Conservation (phyloP, 2,329 filamentous ascomycete species). For the Raffaelea arxii region DNA sequence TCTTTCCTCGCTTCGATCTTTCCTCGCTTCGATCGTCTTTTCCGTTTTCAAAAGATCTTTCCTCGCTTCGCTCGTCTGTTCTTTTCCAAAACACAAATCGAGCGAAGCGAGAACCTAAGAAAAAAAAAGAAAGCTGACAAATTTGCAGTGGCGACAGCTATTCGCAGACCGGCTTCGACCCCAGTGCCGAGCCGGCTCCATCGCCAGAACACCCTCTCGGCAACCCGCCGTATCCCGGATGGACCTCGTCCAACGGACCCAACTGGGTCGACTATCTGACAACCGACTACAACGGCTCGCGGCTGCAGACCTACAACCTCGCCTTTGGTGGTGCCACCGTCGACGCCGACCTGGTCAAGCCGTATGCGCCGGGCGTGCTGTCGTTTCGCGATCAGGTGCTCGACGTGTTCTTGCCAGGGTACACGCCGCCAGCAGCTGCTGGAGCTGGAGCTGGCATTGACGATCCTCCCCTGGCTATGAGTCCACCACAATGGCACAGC, state of each 20-base stretch:
- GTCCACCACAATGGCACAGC: conserved; percentile 32
- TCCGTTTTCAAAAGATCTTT: no score
- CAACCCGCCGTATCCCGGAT: conserved; percentile 45
- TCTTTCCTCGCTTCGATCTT: no score
- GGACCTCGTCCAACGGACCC: conserved; percentile 33
- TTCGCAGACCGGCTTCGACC: conserved; percentile 37
- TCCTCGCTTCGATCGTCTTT: no score
- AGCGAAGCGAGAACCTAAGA: background rate
- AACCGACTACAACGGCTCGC: conserved; percentile 29
- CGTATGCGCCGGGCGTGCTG: conserved; percentile 35
- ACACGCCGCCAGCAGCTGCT: conserved; percentile 9
- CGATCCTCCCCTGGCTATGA: conserved; percentile 14
- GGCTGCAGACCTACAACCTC: conserved; percentile 37
- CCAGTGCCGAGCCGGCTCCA: conserved; percentile 34
- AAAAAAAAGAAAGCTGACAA: no score
- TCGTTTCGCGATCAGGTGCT: conserved; percentile 42
- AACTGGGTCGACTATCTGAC: conserved; percentile 40
- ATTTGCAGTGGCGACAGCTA: conserved; percentile 13
- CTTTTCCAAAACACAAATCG: no score
- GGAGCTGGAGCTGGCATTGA: conserved; percentile 8
- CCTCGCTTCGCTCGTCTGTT: no score
- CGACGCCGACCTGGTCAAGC: conserved; percentile 36
- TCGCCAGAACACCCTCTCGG: conserved; percentile 46
- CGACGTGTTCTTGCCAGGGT: conserved; percentile 25
- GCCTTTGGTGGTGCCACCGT: conserved; percentile 41